Conservation (phyloP, 768 basidiomycete species). For the Russula vinacea region DNA sequence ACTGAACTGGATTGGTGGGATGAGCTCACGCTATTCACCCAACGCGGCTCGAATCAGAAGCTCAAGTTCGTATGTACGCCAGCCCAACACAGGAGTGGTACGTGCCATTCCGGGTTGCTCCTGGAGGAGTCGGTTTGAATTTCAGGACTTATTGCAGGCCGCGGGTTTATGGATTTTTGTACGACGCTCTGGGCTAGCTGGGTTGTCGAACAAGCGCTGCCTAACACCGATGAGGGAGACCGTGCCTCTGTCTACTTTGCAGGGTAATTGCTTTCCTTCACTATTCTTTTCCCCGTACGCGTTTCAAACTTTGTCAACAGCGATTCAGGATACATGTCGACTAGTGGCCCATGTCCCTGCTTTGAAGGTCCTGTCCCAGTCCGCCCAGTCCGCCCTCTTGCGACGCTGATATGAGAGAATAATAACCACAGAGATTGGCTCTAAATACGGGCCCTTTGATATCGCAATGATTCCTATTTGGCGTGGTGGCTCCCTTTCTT, state of each 20-base stretch:
- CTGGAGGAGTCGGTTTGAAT: background rate
- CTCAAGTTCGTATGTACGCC: constrained; percentile 34
- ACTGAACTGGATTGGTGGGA: constrained; percentile 46
- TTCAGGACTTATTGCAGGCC: constrained; percentile 32
- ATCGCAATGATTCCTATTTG: constrained; percentile 37
- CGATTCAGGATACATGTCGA: constrained; percentile 41
- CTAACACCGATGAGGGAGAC: constrained; percentile 14
- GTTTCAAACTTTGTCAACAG: constrained; percentile 25
- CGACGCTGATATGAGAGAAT: background rate
- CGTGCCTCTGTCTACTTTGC: constrained; percentile 34
- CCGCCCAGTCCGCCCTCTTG: background rate
- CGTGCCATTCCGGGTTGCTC: constrained; percentile 8
- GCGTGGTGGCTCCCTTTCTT: constrained; percentile 43
- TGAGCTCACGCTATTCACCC: constrained; percentile 29
- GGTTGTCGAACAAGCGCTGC: constrained; percentile 37
- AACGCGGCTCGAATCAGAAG: constrained; percentile 19
- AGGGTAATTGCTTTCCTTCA: constrained; percentile 31
- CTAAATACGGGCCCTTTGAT: constrained; percentile 41
- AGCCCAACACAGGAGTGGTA: constrained; percentile 45
- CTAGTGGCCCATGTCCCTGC: constrained; percentile 37
- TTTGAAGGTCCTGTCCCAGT: constrained; percentile 36
- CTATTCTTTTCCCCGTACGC: background rate
- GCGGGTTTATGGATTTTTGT: constrained; percentile 38
- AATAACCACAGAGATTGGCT: constrained; percentile 38
- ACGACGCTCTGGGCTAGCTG: constrained; percentile 43